Evolutionary conservation across 352 stramenopile species (phyloP).

Genomic region (Pythium aristosporum): DNA sequence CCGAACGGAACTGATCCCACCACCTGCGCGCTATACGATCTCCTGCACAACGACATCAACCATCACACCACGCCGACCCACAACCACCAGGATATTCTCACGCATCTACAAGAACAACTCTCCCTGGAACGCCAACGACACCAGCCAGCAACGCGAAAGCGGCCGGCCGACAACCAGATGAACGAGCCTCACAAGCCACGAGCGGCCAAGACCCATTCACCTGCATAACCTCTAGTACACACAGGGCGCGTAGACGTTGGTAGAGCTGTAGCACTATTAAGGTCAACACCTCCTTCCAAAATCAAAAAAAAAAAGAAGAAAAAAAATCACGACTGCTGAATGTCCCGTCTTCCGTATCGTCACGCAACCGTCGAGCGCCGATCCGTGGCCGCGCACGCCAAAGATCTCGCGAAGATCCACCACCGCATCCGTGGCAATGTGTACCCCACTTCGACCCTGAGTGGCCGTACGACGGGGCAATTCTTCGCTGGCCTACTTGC

Average conservation of each 20-base stretch:
- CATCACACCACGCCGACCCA: neutral
- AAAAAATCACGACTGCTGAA: too few relatives aligned
- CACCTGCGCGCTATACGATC: neutral
- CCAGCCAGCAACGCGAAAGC: too few relatives aligned
- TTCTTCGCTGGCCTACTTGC: too few relatives aligned
- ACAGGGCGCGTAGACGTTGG: neutral
- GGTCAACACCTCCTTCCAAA: constrained; percentile 2
- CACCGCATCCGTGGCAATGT: too few relatives aligned
- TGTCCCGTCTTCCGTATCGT: too few relatives aligned
- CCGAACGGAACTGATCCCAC: neutral
- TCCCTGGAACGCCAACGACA: neutral
- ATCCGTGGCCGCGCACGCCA: too few relatives aligned
- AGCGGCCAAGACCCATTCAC: neutral
- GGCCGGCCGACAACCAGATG: neutral
- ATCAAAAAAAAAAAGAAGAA: too few relatives aligned
- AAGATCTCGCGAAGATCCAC: too few relatives aligned
- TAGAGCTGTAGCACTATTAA: neutral
- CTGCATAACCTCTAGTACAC: neutral
- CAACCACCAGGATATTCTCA: neutral
- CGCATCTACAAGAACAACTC: neutral
- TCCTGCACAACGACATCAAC: neutral
- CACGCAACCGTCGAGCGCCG: too few relatives aligned
- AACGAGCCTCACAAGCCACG: neutral
- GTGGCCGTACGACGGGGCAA: too few relatives aligned
- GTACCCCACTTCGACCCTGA: too few relatives aligned